Evolutionary conservation across 495 filamentous ascomycete species (phyloP), one percentile per base, ranked within the genome.

Genomic region (Beverwykella pulmonaria): DNA sequence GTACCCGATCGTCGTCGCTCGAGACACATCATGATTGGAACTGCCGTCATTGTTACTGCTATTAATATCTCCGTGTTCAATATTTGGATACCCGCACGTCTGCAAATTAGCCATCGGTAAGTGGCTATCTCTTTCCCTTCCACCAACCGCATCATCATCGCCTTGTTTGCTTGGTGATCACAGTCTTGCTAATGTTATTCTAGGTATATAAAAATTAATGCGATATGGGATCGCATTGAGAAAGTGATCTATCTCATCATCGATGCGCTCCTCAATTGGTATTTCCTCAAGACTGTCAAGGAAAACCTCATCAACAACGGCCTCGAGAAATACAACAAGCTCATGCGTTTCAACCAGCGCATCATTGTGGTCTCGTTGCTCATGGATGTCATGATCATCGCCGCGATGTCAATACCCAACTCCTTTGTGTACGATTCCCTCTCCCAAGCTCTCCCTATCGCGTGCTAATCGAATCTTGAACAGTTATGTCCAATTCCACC

Each of bases 371-470:
- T 67, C 2, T 67, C 64, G 0, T 29, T 67, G 1, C 64, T 67
- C 30, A 67, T 67, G 64, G 64, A 67, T 25, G 64, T 67, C n/a
- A 67, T 67, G 64, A 67, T 67, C 20, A 67, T 67, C 12, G 64
- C 57, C 14, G 64, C 64, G 1, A 67, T 67, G 64, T 67, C 64
- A 6, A 67, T 67, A 17, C 64, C 64, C 15, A 67, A 67, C 20
- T 67, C 64, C n/a, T 67, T 67, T 29, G 64, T 67, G 64, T 67
- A 62, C 26, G 64, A 34, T 10, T 10, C n/a, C 15, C 36, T 19
- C 3, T 8, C 15, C 19, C n/a, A 4, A 17, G 26, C 22, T 19
- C 1, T 3, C 23, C 14, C 14, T 14, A 19, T 52, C 26, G 4
- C 26, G 6, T 22, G 32, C 19, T 30, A 1, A 55, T 2, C 20